Conservation (phyloP, 1,284 basidiomycete genomes). For the Apiotrichum mycotoxinovorans region DNA sequence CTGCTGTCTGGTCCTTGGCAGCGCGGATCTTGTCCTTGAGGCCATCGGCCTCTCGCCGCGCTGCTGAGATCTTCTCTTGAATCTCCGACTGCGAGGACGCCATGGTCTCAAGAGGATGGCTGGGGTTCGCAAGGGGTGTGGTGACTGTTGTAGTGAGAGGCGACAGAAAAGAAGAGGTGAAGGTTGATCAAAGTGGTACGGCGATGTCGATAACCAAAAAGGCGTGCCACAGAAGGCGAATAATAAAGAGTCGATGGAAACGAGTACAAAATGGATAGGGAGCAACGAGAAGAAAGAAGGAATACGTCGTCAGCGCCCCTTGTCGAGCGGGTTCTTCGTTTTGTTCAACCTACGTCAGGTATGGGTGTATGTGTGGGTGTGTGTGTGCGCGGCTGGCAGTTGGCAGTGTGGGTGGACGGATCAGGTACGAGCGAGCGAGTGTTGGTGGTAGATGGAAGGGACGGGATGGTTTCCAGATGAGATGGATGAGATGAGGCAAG, state of each 20-base stretch:
- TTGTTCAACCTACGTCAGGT: background rate
- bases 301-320: background rate
- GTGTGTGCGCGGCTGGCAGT: background rate
- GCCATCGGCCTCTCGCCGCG: constrained; percentile 90
- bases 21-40: constrained; percentile 96
- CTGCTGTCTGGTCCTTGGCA: constrained; percentile 89
- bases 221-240: too few relatives aligned
- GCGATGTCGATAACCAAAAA: too few relatives aligned
- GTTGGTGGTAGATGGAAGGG: too few relatives aligned
- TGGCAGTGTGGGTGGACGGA: too few relatives aligned
- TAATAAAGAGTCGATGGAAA: background rate
- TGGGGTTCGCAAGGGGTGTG: background rate
- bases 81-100: constrained; percentile 64
- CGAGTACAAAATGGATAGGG: background rate
- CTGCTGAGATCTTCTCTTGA: constrained; percentile 90
- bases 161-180: too few relatives aligned
- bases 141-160: background rate
- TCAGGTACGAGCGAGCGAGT: too few relatives aligned
- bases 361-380: background rate
- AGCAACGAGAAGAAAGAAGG: background rate
- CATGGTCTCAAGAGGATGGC: constrained; percentile 4
- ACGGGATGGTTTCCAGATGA: background rate
- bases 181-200: too few relatives aligned
- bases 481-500: background rate
- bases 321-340: background rate